Percentiles rank a stretch among this genome's conserved stretches.
Conservation (phyloP, 495 filamentous ascomycete species). For the Xylaria nigripes region DNA sequence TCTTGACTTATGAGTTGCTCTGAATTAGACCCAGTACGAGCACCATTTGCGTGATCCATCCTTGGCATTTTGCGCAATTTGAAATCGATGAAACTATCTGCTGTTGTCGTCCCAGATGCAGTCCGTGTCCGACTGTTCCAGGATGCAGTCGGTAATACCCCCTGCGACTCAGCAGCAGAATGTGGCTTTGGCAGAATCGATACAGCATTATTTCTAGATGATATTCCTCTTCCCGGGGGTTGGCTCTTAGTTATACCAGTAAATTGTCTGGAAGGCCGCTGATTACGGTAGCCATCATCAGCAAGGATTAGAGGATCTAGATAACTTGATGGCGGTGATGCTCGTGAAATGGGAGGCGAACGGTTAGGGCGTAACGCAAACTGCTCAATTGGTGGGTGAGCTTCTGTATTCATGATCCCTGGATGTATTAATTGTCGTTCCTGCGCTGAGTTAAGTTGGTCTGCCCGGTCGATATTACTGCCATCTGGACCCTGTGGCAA, state of each 20-base stretch:
- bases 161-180: background rate
- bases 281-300: slow-evolving; percentile 4
- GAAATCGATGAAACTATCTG: slow-evolving; percentile 38
- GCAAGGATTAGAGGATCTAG: slow-evolving; percentile 8
- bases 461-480: background rate
- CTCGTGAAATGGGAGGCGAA: background rate
- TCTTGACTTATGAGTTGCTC: background rate
- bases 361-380: background rate
- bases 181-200: slow-evolving; percentile 1
- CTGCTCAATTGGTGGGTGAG: background rate
- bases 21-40: background rate
- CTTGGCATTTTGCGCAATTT: background rate
- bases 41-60: background rate
- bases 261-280: background rate
- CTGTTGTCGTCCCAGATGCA: slow-evolving; percentile 15
- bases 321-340: background rate
- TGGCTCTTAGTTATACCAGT: background rate
- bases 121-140: slow-evolving; percentile 9
- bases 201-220: background rate
- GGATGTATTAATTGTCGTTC: background rate
- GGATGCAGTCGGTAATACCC: background rate
- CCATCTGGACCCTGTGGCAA: slow-evolving; percentile 4
- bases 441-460: background rate
- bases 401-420: background rate
- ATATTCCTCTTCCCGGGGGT: background rate